These are phyloP conservation scores for Termitomyces sp. DNA, from an alignment of 768 basidiomycete species.

Conservation along the genomic window DNA sequence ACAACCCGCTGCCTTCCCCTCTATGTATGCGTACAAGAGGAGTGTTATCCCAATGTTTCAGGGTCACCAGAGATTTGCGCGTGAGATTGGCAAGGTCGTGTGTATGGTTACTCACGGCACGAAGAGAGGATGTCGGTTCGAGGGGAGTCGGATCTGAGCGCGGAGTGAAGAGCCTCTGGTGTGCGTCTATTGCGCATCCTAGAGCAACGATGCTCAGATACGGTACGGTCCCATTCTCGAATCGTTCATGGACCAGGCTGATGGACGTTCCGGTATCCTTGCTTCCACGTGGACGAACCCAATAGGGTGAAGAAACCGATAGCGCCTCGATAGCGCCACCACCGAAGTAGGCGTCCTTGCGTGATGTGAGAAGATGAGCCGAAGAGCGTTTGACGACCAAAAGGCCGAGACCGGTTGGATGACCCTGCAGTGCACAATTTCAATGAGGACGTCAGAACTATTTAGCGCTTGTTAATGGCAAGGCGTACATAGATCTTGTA, in stretches of 20 bases:
- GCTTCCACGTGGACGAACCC: conserved; percentile 12
- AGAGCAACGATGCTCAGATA: conserved; percentile 10
- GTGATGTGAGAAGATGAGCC: conserved; percentile 4
- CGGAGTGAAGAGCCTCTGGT: conserved; percentile 8
- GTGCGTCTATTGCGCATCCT: conserved; percentile 8
- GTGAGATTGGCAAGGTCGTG: conserved; percentile 1
- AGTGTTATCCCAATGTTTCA: conserved; percentile 10
- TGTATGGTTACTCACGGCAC: conserved; percentile 9
- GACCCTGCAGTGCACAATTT: not conserved
- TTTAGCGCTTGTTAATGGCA: not conserved
- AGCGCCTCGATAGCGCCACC: conserved; percentile 12
- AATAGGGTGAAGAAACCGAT: conserved; percentile 11
- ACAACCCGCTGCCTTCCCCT: conserved; percentile 10
- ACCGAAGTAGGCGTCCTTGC: conserved; percentile 6
- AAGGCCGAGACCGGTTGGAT: conserved; percentile 13
- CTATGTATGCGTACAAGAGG: conserved; percentile 10
- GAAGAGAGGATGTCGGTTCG: conserved; percentile 3
- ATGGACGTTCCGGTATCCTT: not conserved
- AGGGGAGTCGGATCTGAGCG: not conserved
- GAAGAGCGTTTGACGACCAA: conserved; percentile 15
- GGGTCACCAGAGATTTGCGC: not conserved
- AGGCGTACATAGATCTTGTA: conserved; percentile 14
- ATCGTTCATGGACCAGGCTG: conserved; percentile 6
- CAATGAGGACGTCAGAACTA: not conserved
- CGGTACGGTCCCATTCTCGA: conserved; percentile 13